Evolutionary conservation across 441 rosid species (phyloP).

Genomic region (Metrosideros polymorpha): DNA sequence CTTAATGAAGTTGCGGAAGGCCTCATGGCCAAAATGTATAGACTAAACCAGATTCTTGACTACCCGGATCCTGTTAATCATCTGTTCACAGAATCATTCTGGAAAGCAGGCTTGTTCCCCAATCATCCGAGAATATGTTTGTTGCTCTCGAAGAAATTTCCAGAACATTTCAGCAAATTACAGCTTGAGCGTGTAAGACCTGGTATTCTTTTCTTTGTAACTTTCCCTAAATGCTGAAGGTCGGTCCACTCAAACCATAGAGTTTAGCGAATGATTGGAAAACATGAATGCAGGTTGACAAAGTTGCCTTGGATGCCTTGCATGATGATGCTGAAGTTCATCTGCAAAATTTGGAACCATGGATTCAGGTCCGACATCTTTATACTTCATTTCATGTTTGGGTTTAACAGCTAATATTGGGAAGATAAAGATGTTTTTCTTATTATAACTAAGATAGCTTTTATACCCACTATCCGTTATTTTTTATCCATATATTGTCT

Average conservation of each 20-base stretch:
- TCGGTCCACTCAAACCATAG: background rate
- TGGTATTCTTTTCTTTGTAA: background rate
- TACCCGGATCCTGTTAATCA: slow-evolving; percentile 79
- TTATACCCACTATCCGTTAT: background rate
- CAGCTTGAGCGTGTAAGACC: slow-evolving; percentile 92
- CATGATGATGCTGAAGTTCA: slow-evolving; percentile 83
- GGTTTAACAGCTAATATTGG: background rate
- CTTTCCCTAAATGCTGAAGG: background rate
- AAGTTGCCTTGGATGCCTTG: slow-evolving; percentile 82
- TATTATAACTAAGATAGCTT: background rate
- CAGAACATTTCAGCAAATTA: slow-evolving; percentile 89
- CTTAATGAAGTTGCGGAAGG: slow-evolving; percentile 95
- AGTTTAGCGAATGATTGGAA: background rate
- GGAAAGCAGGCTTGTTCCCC: slow-evolving; percentile 95
- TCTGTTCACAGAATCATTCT: slow-evolving; percentile 74
- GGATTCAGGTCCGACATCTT: slow-evolving; percentile 67
- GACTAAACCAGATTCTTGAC: slow-evolving; percentile 92
- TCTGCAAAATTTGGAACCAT: slow-evolving; percentile 93
- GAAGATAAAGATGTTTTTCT: background rate
- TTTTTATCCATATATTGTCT: background rate
- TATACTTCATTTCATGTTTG: background rate
- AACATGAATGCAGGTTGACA: slow-evolving; percentile 60
- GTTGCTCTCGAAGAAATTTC: slow-evolving; percentile 90
- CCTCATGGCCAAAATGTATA: slow-evolving; percentile 94
- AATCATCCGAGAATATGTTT: slow-evolving; percentile 80